Conservation (phyloP, 179 eudicot species). For the Spergularia azorica region DNA sequence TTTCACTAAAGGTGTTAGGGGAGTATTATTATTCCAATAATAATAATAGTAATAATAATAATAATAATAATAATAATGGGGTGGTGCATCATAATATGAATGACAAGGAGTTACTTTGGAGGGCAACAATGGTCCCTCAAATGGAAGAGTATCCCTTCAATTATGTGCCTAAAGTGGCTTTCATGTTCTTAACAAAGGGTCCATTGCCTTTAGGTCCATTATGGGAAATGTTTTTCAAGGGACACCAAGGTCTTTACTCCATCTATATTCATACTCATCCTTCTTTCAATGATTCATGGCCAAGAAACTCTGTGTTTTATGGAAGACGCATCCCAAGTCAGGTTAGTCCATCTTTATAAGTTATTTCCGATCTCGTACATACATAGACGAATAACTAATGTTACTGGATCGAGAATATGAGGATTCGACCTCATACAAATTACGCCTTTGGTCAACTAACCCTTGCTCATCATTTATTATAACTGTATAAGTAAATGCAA, state of each 20-base stretch:
- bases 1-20: constrained; percentile 14
- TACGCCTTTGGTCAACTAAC: too few species aligned
- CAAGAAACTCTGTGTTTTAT: constrained; percentile 37
- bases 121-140: constrained; percentile 40
- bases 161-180: constrained; percentile 39
- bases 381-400: too few species aligned
- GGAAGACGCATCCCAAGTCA: constrained; percentile 47
- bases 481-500: too few species aligned
- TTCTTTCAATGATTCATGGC: constrained; percentile 26
- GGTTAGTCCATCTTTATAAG: constrained; percentile 26
- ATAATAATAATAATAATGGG: neutral
- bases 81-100: constrained; percentile 32
- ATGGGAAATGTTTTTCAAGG: constrained; percentile 57
- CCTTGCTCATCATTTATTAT: too few species aligned
- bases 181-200: constrained; percentile 48
- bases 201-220: constrained; percentile 48
- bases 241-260: constrained; percentile 43
- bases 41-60: neutral
- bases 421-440: too few species aligned
- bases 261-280: constrained; percentile 51
- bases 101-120: constrained; percentile 36
- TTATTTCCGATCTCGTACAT: neutral
- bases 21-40: too few species aligned
- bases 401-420: too few species aligned
- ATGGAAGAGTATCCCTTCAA: constrained; percentile 27